Base-by-base conservation (phyloP, 2,329 filamentous ascomycete genomes). In the Fusarium dimerum region DNA sequence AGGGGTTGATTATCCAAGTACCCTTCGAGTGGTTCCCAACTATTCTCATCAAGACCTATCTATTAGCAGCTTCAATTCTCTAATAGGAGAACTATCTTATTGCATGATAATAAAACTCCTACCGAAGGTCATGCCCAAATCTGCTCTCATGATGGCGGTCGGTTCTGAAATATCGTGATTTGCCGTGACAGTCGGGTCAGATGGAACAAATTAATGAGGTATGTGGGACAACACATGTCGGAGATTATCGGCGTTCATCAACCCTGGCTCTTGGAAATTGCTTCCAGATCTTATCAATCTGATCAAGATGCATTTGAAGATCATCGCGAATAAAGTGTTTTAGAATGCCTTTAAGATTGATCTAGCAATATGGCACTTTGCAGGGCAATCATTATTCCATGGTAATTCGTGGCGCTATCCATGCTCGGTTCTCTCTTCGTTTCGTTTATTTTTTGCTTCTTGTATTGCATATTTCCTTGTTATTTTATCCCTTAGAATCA, bases 211-310 rank as follows among this genome's bases (percentile, higher is more conserved):
- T 6, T 36, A 5, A 36, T 36, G 5, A 9, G 32, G 32, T 36
- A 36, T 11, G 13, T 36, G 32, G 32, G 32, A 36, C 32, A 36
- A 36, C 10, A 36, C 32, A 36, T 11, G 32, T 36, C 32, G 32
- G 32, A 9, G 32, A 36, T 36, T 36, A 36, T 36, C 32, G 32
- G 32, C 13, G 32, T 4, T 36, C 10, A 36, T n/a, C 39, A 10
- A 40, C n/a, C 39, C 17, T 18, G 15, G 39, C 15, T 16, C 39
- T 40, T 40, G n/a, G 17, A 15, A 16, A 16, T 39, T 40, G 13
- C 39, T 40, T 7, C 11, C 39, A 34, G 55, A 66, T 64, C 63
- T 66, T 66, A 66, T 66, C 63, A 63, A 66, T 66, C 63, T 57
- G 48, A 66, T 66, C 62, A 61, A 58, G 45, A 17, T 65, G 63